Evolutionary conservation across 2,329 filamentous ascomycete species (phyloP).

Genomic region (Aspergillus fumigatiaffinis): DNA sequence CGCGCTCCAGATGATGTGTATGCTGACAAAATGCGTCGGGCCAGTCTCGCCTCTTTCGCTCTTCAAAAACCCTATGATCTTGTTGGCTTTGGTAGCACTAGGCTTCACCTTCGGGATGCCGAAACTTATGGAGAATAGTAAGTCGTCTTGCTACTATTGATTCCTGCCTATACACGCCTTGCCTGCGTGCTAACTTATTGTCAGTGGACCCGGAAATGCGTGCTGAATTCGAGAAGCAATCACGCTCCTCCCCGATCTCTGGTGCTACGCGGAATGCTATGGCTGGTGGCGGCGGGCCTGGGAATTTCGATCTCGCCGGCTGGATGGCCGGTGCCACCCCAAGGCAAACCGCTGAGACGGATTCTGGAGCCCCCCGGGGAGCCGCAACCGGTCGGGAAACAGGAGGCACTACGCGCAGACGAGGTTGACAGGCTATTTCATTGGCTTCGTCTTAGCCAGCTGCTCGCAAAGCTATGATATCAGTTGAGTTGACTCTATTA

Average conservation of each 20-base stretch:
- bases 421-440: conserved; percentile 21
- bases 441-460: background rate
- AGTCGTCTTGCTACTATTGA: conserved; percentile 37
- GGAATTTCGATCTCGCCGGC: conserved; percentile 64
- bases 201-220: conserved; percentile 95
- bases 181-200: background rate
- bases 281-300: conserved; percentile 52
- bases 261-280: conserved; percentile 57
- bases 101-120: conserved; percentile 87
- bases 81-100: conserved; percentile 81
- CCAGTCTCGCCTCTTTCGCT: conserved; percentile 75
- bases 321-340: conserved; percentile 60
- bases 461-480: background rate
- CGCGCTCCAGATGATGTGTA: background rate
- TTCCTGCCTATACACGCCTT: background rate
- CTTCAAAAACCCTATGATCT: conserved; percentile 93
- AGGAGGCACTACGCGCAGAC: conserved; percentile 22
- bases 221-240: conserved; percentile 87
- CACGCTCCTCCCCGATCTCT: conserved; percentile 68
- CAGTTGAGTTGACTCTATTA: background rate
- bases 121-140: conserved; percentile 93
- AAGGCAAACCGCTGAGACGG: conserved; percentile 19
- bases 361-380: conserved; percentile 12
- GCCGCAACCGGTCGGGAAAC: conserved; percentile 26
- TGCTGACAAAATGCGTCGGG: conserved; percentile 1